Conservation (phyloP, 306 rosid genomes). For the Vigna radiata region DNA sequence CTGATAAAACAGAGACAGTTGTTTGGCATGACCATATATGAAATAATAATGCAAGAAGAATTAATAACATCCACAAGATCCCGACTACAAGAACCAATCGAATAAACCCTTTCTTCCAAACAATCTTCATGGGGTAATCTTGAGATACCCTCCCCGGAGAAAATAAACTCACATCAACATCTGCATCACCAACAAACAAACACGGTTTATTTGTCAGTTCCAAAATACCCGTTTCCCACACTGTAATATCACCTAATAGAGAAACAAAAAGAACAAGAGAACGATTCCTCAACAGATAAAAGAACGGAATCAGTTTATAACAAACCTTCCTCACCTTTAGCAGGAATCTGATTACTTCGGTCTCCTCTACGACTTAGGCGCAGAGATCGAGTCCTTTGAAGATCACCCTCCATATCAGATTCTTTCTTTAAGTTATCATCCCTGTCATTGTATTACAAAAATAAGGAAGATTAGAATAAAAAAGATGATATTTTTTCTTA, state of each 20-base stretch:
- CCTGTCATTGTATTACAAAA: constrained; percentile 37
- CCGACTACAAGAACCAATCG: constrained; percentile 85
- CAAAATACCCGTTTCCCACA: constrained; percentile 21
- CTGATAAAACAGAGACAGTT: constrained; percentile 78
- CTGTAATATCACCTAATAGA: constrained; percentile 25
- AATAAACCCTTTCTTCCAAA: constrained; percentile 93
- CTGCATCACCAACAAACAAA: constrained; percentile 57
- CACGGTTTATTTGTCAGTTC: constrained; percentile 20
- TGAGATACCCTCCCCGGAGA: constrained; percentile 62
- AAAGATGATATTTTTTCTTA: constrained; percentile 6
- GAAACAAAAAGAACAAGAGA: not conserved
- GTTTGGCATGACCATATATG: constrained; percentile 97
- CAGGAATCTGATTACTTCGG: constrained; percentile 45
- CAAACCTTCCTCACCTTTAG: constrained; percentile 43
- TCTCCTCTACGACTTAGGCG: constrained; percentile 60
- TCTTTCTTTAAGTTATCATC: constrained; percentile 46
- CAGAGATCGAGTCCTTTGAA: constrained; percentile 49
- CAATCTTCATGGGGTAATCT: constrained; percentile 77
- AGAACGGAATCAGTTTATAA: constrained; percentile 27
- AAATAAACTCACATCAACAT: constrained; percentile 64
- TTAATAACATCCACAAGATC: constrained; percentile 89
- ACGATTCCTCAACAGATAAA: constrained; percentile 7
- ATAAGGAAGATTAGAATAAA: not conserved
- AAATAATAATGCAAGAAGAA: constrained; percentile 82
- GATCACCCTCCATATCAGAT: constrained; percentile 52